A percentile compares a stretch with the other conserved stretches of the same genome.
Evolutionary conservation across 345 rosid genomes (phyloP).

Genomic region (Eucalyptus lansdowneana): DNA sequence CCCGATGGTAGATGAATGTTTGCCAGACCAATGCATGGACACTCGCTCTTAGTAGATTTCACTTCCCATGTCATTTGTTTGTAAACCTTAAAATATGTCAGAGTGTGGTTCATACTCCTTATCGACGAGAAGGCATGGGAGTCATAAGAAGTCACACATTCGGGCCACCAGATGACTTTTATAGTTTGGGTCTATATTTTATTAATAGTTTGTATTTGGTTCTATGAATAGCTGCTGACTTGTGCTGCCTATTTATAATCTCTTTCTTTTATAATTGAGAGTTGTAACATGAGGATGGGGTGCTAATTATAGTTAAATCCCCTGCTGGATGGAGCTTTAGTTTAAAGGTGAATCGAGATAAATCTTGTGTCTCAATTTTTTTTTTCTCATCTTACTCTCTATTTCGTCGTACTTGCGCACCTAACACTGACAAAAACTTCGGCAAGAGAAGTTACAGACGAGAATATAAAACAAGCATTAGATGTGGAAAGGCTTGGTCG

Average conservation of each 20-base stretch:
- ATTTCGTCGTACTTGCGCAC: not conserved
- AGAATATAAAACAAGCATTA: not conserved
- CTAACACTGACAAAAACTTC: not conserved
- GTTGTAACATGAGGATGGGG: not conserved
- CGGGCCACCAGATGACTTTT: not conserved
- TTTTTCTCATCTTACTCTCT: not conserved
- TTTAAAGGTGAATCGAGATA: not conserved
- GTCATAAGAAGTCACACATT: too few relatives aligned
- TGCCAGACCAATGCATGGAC: not conserved
- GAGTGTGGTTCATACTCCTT: too few relatives aligned
- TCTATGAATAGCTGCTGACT: not conserved
- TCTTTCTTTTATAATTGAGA: not conserved
- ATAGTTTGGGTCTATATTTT: too few relatives aligned
- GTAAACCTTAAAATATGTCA: not conserved
- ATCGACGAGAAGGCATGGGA: too few relatives aligned
- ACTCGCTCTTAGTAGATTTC: not conserved
- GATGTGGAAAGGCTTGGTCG: not conserved
- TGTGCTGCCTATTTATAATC: not conserved
- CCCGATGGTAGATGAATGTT: not conserved
- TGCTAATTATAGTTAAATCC: too few relatives aligned
- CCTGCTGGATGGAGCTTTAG: too few relatives aligned
- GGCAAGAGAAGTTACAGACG: not conserved
- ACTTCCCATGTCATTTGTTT: not conserved
- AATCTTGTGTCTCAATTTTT: not conserved
- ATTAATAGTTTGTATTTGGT: not conserved